These are phyloP conservation scores for Trypethelium eluteriae DNA, from an alignment of 495 filamentous ascomycete genomes.

Conservation along the genomic window DNA sequence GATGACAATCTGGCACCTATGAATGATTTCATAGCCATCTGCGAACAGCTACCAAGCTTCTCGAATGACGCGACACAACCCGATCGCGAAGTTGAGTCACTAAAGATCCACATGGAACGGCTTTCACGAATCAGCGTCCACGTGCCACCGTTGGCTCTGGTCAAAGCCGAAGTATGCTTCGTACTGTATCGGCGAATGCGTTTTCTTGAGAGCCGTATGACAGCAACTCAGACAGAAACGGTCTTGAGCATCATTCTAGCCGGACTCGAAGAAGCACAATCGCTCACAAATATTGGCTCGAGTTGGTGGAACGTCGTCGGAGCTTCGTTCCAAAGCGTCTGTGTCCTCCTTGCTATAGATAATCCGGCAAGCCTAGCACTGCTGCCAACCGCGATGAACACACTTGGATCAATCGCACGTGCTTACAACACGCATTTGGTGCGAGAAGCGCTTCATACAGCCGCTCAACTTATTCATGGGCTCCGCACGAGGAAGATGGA, in stretches of 20 bases:
- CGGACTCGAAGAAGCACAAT: not conserved
- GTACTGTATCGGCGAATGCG: not conserved
- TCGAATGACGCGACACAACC: not conserved
- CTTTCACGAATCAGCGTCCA: not conserved
- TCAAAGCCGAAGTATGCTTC: conserved; percentile 6
- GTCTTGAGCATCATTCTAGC: not conserved
- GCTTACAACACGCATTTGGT: conserved; percentile 41
- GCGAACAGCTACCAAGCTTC: not conserved
- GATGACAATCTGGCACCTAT: conserved; percentile 31
- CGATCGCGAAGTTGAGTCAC: not conserved
- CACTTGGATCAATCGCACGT: conserved; percentile 37
- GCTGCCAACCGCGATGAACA: conserved; percentile 42
- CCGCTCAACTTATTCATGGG: conserved; percentile 17
- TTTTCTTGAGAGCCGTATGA: not conserved
- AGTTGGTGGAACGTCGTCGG: conserved; percentile 47
- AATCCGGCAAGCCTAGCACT: conserved; percentile 39
- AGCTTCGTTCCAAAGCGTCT: conserved; percentile 47
- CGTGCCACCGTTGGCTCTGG: not conserved
- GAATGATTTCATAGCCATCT: conserved; percentile 4
- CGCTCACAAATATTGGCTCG: not conserved
- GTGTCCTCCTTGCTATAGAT: conserved; percentile 45
- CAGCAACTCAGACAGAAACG: not conserved
- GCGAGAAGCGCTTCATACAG: conserved; percentile 44
- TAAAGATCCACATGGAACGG: not conserved
- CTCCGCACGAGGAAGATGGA: not conserved